Evolutionary conservation across 768 basidiomycete species (phyloP).

Genomic region (Hygrophorus pudorinus): DNA sequence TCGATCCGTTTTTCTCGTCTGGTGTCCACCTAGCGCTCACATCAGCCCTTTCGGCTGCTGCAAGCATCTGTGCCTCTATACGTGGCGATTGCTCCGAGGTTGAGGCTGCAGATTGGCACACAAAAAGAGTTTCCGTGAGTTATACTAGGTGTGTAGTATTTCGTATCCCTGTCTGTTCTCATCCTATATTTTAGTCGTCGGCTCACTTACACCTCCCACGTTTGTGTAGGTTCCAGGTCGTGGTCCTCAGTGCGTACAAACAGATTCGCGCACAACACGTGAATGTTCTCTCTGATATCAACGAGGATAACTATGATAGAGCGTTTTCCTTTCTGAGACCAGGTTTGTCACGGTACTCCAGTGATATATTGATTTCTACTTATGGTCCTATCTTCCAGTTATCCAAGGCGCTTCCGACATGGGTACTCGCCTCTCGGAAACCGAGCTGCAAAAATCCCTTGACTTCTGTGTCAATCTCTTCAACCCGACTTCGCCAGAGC

Average conservation of each 20-base stretch:
- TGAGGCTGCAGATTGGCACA: constrained; percentile 43
- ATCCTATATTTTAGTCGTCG: too few relatives aligned
- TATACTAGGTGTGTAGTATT: constrained; percentile 38
- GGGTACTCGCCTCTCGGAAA: constrained; percentile 60
- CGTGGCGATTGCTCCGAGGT: constrained; percentile 37
- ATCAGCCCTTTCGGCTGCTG: constrained; percentile 48
- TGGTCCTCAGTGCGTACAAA: constrained; percentile 65
- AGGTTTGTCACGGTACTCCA: constrained; percentile 24
- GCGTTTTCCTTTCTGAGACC: constrained; percentile 57
- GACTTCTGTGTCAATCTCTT: constrained; percentile 73
- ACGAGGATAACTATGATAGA: constrained; percentile 62
- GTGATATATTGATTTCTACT: neutral
- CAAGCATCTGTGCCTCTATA: constrained; percentile 47
- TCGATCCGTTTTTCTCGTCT: constrained; percentile 58
- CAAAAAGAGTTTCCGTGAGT: constrained; percentile 42
- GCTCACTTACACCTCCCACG: too few relatives aligned
- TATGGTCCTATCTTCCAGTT: constrained; percentile 28
- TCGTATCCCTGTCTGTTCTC: neutral
- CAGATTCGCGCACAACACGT: constrained; percentile 53
- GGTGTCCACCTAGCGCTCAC: constrained; percentile 57
- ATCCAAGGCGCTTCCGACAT: constrained; percentile 77
- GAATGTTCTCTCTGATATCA: constrained; percentile 50
- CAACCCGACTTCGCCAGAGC: constrained; percentile 56
- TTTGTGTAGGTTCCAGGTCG: constrained; percentile 52
- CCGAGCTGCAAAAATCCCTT: constrained; percentile 63